Evolutionary conservation across 2,329 filamentous ascomycete genomes (phyloP), one percentile per base, ranked within the genome.

Genomic region (Penicillium hordei): DNA sequence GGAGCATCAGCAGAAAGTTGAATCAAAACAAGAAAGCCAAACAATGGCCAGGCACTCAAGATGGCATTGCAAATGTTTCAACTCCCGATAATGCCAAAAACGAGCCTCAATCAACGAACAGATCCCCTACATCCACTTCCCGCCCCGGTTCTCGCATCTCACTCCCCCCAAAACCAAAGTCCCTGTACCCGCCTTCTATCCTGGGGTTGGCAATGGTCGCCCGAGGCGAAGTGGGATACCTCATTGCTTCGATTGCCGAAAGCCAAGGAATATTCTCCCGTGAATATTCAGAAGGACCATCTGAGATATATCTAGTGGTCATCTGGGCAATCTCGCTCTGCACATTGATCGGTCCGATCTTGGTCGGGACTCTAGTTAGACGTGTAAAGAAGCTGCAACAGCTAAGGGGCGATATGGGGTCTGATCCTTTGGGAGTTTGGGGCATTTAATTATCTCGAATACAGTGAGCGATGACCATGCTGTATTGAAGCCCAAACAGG

Each of bases 171-270:
- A 84, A 82, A 48, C 83, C 86, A 0, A 72, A 81, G 3, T 91
- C 88, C 0, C 75, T 90, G 1, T 88, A 91, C 60, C 88, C 89
- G 0, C 81, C 86, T 0, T 79, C 82, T 0, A 85, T 93, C 3
- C 74, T 93, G 0, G 86, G 86, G 0, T 78, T 82, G 19, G 84
- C 84, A 3, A 93, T 93, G 89, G 83, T 89, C 0, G 85, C 89
- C 0, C 81, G 89, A n/a, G 89, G 90, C 0, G 90, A 94, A 70
- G 90, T 93, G 34, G 89, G 89, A 0, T 91, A 91, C 60, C 72
- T 93, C 43, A 90, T 94, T 60, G 86, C 87, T 1, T 85, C 87
- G 0, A 72, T 92, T 0, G 88, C 88, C 0, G 81, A 90, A 65
- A 80, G 74, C 5, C 75, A 77, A 15, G 79, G 80, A 0, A 76